Evolutionary conservation across 1,139 yeast species (phyloP).

Genomic region (Entelexis sorbosivorans): DNA sequence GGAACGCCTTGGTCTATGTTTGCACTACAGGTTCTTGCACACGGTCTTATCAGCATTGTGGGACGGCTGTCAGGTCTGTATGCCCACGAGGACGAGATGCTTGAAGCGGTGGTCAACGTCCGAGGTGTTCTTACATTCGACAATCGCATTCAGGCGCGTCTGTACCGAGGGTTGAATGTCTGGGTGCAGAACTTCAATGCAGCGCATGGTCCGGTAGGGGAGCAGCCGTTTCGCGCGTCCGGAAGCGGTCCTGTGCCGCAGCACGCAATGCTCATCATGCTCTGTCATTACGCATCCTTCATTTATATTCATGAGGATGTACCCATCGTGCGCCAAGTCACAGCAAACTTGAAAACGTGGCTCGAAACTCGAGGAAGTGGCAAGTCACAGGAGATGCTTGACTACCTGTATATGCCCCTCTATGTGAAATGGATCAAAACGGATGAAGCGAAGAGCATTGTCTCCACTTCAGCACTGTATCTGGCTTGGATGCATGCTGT

Average conservation of each 20-base stretch:
- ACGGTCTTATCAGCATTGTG: slow-evolving; percentile 28
- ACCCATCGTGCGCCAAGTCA: slow-evolving; percentile 23
- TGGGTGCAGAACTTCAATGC: slow-evolving; percentile 28
- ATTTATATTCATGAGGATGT: slow-evolving; percentile 28
- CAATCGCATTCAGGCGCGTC: slow-evolving; percentile 25
- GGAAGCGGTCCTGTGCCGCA: slow-evolving; percentile 21
- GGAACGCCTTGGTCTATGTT: slow-evolving; percentile 25
- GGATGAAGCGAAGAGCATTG: slow-evolving; percentile 26
- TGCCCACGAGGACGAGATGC: slow-evolving; percentile 19
- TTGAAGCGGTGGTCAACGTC: slow-evolving; percentile 15
- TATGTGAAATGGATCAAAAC: slow-evolving; percentile 26
- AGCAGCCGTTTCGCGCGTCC: slow-evolving; percentile 14
- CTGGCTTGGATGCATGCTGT: slow-evolving; percentile 25
- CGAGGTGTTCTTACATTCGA: slow-evolving; percentile 19
- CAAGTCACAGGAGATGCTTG: slow-evolving; percentile 15
- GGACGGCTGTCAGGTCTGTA: slow-evolving; percentile 21
- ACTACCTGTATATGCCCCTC: slow-evolving; percentile 24
- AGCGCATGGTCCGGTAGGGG: slow-evolving; percentile 23
- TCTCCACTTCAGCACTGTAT: slow-evolving; percentile 25
- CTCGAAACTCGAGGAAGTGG: slow-evolving; percentile 12
- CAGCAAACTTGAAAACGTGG: slow-evolving; percentile 23
- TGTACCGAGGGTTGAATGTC: slow-evolving; percentile 28
- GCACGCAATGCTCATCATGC: slow-evolving; percentile 25
- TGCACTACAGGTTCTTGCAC: slow-evolving; percentile 25
- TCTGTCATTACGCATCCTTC: slow-evolving; percentile 27